Conservation (phyloP, 2,329 filamentous ascomycete genomes). For the Sarocladium kiliense region DNA sequence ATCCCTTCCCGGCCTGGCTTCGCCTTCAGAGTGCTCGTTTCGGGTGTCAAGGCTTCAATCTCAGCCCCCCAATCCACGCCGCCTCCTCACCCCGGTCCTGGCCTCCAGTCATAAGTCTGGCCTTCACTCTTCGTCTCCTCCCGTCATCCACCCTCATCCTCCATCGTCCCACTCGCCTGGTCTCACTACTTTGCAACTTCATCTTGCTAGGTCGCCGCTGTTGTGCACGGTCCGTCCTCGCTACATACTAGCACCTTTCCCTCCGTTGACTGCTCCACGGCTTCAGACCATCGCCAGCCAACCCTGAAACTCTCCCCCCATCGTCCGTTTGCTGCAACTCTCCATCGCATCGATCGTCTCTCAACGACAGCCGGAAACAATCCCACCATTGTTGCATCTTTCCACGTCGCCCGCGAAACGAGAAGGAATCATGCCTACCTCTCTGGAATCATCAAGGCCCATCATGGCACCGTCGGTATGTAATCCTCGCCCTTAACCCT, state of each 20-base stretch:
- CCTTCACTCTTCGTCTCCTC: not conserved
- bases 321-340: not conserved
- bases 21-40: not conserved
- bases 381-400: not conserved
- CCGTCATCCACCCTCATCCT: not conserved
- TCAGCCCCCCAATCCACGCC: constrained; percentile 5
- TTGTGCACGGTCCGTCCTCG: not conserved
- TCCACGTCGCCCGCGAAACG: not conserved
- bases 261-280: not conserved
- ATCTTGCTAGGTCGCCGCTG: not conserved
- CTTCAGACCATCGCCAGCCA: not conserved
- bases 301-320: not conserved
- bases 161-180: constrained; percentile 5
- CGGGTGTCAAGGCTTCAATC: constrained; percentile 3
- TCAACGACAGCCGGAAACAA: not conserved
- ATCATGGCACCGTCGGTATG: constrained; percentile 60
- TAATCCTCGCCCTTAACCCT: constrained; percentile 17
- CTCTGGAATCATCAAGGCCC: constrained; percentile 55
- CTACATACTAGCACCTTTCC: not conserved
- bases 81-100: not conserved
- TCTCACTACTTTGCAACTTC: not conserved
- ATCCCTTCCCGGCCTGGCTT: not conserved
- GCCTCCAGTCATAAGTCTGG: not conserved
- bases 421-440: constrained; percentile 45
- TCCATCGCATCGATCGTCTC: not conserved